phyloP scores from a whole-genome alignment of 148 eudicot genomes.

The Diospyros lotus region DNA sequence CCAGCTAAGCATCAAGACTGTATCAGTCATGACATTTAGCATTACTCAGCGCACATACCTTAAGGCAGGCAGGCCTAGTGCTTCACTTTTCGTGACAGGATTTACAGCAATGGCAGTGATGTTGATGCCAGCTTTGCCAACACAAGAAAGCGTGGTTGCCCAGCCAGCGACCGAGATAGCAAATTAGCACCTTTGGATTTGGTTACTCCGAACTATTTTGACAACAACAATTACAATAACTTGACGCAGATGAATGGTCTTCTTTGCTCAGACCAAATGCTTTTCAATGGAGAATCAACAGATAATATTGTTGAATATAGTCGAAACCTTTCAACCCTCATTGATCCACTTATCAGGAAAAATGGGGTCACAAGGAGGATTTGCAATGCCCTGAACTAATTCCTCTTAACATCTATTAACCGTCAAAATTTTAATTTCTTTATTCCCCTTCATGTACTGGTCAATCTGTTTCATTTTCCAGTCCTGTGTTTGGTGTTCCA shows the following conservation, averaged over 20 bases:
- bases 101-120: slow-evolving; percentile 29
- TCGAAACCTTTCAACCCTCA: slow-evolving; percentile 15
- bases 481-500: too few relatives aligned
- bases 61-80: slow-evolving; percentile 32
- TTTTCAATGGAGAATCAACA: slow-evolving; percentile 27
- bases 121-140: slow-evolving; percentile 33
- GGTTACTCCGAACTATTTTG: slow-evolving; percentile 30
- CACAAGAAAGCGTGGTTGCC: slow-evolving; percentile 20
- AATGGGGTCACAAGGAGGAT: slow-evolving; percentile 25
- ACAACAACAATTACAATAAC: slow-evolving; percentile 35
- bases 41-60: slow-evolving; percentile 19
- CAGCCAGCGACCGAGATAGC: slow-evolving; percentile 3
- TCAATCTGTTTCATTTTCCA: too few relatives aligned
- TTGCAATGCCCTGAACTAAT: slow-evolving; percentile 24
- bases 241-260: slow-evolving; percentile 28
- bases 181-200: slow-evolving; percentile 32
- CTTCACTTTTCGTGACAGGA: slow-evolving; percentile 21
- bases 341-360: slow-evolving; percentile 18
- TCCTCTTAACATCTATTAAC: too few relatives aligned
- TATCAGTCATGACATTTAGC: too few relatives aligned
- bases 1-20: too few relatives aligned
- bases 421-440: too few relatives aligned
- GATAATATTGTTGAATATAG: slow-evolving; percentile 26
- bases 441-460: too few relatives aligned
- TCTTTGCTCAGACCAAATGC: slow-evolving; percentile 27